These are phyloP conservation scores for Casuarina glauca DNA, from an alignment of 306 rosid species.

Conservation along the genomic window DNA sequence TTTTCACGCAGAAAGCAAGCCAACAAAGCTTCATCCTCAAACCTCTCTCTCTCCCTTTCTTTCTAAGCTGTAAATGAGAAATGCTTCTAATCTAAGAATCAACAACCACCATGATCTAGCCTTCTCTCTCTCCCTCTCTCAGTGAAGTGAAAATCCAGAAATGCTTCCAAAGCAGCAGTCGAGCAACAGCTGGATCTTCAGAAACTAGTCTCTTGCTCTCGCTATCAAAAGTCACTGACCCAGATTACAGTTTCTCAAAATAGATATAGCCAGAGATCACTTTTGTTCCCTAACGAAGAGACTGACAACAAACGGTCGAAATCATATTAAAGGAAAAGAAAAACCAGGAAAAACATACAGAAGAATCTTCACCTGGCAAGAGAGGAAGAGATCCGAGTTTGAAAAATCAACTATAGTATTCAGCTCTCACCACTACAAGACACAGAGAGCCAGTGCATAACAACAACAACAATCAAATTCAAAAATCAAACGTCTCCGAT, in stretches of 20 bases:
- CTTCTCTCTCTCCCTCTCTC: conserved; percentile 14
- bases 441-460: conserved; percentile 11
- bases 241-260: conserved; percentile 30
- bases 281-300: conserved; percentile 32
- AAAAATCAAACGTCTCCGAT: conserved; percentile 55
- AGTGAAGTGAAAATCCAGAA: not conserved
- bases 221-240: conserved; percentile 20
- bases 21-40: conserved; percentile 52
- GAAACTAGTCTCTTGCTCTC: conserved; percentile 25
- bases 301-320: conserved; percentile 35
- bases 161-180: conserved; percentile 53
- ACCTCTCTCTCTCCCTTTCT: conserved; percentile 34
- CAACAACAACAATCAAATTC: conserved; percentile 41
- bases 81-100: conserved; percentile 27
- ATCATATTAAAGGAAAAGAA: not conserved
- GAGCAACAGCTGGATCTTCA: conserved; percentile 29
- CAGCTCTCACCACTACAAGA: conserved; percentile 34
- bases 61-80: conserved; percentile 11
- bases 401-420: conserved; percentile 22
- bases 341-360: conserved; percentile 15
- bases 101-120: conserved; percentile 32
- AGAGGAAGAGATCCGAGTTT: conserved; percentile 24
- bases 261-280: conserved; percentile 26
- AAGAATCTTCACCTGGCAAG: conserved; percentile 25
- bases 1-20: conserved; percentile 31